Evolutionary conservation across 306 rosid species (phyloP), one percentile per base, ranked within the genome.

Genomic region (Carpinus viminea): DNA sequence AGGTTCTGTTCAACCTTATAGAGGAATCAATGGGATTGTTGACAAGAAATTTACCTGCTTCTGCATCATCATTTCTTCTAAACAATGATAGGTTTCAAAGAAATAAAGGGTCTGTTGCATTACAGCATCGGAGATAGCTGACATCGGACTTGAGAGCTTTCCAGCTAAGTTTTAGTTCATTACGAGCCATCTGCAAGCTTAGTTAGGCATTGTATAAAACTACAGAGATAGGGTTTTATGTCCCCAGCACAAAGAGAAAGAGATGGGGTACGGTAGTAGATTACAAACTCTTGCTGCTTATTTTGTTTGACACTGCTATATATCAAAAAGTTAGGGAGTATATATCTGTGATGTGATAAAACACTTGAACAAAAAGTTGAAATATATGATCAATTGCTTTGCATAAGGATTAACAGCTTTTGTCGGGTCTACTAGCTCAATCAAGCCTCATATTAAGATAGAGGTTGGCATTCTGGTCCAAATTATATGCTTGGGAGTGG

Each of bases 1-100:
- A 82, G 80, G 28, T 78, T 74, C 77, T 89, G 13, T 71, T 66
- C 75, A 59, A 51, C 34, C 12, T 78, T 47, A 43, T 74, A 69
- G 85, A 79, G 76, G 87, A 81, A 76, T 57, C 73, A 51, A 66
- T 38, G 78, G 70, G 57, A 56, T 71, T 53, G 62, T 84, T 89
- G 79, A 78, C 72, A 59, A 78, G 84, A 38, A 83, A 70, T 65
- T 80, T 86, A 56, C 92, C 90, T 65, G 82, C 56, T 76, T 83
- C 83, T 5, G 52, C 70, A 76, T 77, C 74, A 56, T 69, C 84
- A 12, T 66, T 78, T 83, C 79, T 86, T 83, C 61, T 46, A 46
- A 70, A 68, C 16, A 48, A 16, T 12, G 73, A 72, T 53, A 78
- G 52, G 62, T 73, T 72, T 68, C 79, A 73, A 57, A 31, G 4